These are phyloP conservation scores for Zygotorulaspora sp. DNA, from an alignment of 805 yeast species.

Conservation along the genomic window DNA sequence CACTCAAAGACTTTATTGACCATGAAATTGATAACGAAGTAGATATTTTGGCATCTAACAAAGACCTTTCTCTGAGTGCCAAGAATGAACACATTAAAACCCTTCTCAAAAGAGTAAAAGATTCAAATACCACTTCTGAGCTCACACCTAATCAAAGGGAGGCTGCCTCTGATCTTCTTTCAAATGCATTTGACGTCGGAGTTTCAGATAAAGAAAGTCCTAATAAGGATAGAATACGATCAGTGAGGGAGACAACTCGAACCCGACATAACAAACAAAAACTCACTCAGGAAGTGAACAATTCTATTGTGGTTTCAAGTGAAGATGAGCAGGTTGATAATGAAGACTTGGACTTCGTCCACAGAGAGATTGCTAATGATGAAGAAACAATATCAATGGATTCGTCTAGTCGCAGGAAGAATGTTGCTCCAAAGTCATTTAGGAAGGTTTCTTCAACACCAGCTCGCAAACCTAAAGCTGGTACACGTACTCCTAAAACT, in stretches of 20 bases:
- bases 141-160: constrained; percentile 6
- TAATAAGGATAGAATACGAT: constrained; percentile 1
- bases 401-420: constrained; percentile 1
- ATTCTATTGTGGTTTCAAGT: constrained; percentile 17
- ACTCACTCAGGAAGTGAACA: constrained; percentile 2
- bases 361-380: constrained; percentile 6
- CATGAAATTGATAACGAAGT: constrained; percentile 52
- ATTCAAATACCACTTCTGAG: constrained; percentile 23
- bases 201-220: constrained; percentile 1
- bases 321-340: constrained; percentile 15
- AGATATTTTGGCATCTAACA: constrained; percentile 42
- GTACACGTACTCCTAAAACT: constrained; percentile 30
- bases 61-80: constrained; percentile 39
- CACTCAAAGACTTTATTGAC: constrained; percentile 60
- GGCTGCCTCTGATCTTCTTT: constrained; percentile 4
- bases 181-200: neutral
- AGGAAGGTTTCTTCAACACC: too few relatives aligned
- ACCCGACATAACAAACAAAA: too few relatives aligned
- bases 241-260: too few relatives aligned
- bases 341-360: neutral
- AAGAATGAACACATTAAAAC: constrained; percentile 40
- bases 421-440: neutral
- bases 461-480: too few relatives aligned
- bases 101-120: constrained; percentile 42
- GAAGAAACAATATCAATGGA: constrained; percentile 10